Conservation (phyloP, 768 basidiomycete genomes). For the Boletus coccyginus region DNA sequence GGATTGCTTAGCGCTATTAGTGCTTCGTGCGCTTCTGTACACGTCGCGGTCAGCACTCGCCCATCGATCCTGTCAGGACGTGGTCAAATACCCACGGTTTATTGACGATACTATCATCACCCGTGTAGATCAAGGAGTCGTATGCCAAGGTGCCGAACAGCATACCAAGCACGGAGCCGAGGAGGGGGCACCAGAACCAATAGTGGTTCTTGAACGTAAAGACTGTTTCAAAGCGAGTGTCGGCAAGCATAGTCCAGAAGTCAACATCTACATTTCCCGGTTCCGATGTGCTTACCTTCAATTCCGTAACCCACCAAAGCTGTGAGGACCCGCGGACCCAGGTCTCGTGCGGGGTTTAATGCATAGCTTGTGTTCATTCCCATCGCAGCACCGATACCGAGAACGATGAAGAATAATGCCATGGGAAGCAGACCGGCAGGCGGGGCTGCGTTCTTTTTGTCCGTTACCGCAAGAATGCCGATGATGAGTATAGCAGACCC, state of each 20-base stretch:
- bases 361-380: constrained; percentile 64
- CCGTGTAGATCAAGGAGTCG: constrained; percentile 52
- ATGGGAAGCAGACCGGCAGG: constrained; percentile 52
- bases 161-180: constrained; percentile 54
- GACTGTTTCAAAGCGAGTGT: neutral
- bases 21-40: neutral
- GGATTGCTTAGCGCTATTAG: neutral
- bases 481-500: constrained; percentile 52
- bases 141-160: constrained; percentile 52
- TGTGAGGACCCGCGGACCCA: constrained; percentile 60
- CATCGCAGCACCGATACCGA: constrained; percentile 52
- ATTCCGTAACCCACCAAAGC: constrained; percentile 64
- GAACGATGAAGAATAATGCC: constrained; percentile 50
- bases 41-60: neutral
- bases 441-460: constrained; percentile 47
- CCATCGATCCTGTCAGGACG: neutral
- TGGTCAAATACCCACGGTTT: constrained; percentile 34
- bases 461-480: constrained; percentile 49
- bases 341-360: constrained; percentile 64
- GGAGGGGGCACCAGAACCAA: constrained; percentile 64
- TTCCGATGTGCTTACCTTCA: constrained; percentile 12
- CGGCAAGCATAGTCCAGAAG: neutral
- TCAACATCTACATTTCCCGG: constrained; percentile 34
- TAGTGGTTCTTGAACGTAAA: constrained; percentile 48
- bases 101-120: constrained; percentile 50